These are phyloP conservation scores for Eucalyptus curtisii DNA, from an alignment of 345 rosid genomes.

Conservation along the genomic window DNA sequence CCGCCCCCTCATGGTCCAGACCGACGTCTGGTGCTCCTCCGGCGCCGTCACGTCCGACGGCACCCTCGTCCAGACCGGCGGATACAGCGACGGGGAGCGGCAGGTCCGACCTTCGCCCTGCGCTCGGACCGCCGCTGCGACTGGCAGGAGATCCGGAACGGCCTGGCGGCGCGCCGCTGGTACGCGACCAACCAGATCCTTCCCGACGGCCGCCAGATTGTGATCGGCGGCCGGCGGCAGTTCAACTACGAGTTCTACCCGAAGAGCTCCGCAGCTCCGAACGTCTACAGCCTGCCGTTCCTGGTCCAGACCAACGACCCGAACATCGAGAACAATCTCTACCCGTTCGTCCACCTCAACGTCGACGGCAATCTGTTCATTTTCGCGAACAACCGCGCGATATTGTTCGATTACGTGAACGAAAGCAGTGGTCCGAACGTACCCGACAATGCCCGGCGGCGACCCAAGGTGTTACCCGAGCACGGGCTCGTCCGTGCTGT, in stretches of 20 bases:
- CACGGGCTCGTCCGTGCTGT: constrained; percentile 40
- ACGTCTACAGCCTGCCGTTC: constrained; percentile 3
- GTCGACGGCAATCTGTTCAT: constrained; percentile 33
- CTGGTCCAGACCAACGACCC: constrained; percentile 4
- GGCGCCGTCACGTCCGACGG: constrained; percentile 20
- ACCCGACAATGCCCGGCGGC: constrained; percentile 36
- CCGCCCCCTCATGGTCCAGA: constrained; percentile 26
- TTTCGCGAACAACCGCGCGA: constrained; percentile 35
- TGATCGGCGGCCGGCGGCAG: constrained; percentile 17
- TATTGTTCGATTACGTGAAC: constrained; percentile 21
- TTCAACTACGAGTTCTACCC: constrained; percentile 18
- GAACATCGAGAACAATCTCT: constrained; percentile 18
- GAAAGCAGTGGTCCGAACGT: constrained; percentile 14
- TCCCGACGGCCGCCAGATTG: constrained; percentile 17
- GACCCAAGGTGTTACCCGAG: constrained; percentile 41
- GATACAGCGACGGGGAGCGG: background rate
- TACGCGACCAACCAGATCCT: constrained; percentile 20
- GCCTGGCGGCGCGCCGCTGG: constrained; percentile 26
- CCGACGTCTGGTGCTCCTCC: constrained; percentile 50
- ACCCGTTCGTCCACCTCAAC: constrained; percentile 40
- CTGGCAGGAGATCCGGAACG: constrained; percentile 3
- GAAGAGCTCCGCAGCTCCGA: background rate
- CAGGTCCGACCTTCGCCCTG: constrained; percentile 1
- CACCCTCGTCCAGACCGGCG: constrained; percentile 20
- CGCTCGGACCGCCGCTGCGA: background rate